phyloP scores from a whole-genome alignment of 345 rosid species.

The Microcos paniculata region DNA sequence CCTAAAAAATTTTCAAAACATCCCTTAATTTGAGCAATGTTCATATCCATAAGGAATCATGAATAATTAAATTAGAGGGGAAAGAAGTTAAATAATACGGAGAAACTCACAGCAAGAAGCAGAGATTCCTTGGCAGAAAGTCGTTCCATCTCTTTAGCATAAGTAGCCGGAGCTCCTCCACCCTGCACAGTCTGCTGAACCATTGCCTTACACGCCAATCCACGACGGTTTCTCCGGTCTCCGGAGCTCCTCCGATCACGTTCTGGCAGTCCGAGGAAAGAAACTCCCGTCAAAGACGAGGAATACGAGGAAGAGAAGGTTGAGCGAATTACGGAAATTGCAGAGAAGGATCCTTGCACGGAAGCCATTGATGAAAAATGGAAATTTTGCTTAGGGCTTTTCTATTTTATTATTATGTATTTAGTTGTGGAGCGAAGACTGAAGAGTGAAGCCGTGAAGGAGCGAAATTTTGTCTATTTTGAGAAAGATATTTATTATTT shows the following conservation, averaged over 20 bases:
- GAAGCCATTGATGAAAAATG: conserved; percentile 36
- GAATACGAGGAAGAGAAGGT: conserved; percentile 24
- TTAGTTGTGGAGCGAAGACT: too few species aligned
- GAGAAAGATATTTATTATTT: too few species aligned
- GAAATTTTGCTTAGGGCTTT: background rate
- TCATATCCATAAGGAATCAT: background rate
- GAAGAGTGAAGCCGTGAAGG: too few species aligned
- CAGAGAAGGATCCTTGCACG: conserved; percentile 31
- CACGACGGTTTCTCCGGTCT: conserved; percentile 21
- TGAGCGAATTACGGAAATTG: conserved; percentile 27
- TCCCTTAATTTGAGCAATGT: background rate
- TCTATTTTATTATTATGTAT: background rate
- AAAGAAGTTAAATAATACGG: background rate
- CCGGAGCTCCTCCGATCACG: conserved; percentile 10
- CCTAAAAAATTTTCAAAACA: background rate
- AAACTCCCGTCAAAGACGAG: conserved; percentile 17
- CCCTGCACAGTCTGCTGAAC: conserved; percentile 68
- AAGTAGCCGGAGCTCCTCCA: conserved; percentile 70
- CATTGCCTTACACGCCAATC: conserved; percentile 43
- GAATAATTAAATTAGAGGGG: background rate
- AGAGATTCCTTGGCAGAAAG: conserved; percentile 97
- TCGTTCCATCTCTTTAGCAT: conserved; percentile 96
- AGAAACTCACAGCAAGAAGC: conserved; percentile 72
- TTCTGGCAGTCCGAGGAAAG: conserved; percentile 23
- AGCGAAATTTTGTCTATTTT: too few species aligned